Evolutionary conservation across 2,329 filamentous ascomycete genomes (phyloP).

Genomic region (Bipolaris cookei): DNA sequence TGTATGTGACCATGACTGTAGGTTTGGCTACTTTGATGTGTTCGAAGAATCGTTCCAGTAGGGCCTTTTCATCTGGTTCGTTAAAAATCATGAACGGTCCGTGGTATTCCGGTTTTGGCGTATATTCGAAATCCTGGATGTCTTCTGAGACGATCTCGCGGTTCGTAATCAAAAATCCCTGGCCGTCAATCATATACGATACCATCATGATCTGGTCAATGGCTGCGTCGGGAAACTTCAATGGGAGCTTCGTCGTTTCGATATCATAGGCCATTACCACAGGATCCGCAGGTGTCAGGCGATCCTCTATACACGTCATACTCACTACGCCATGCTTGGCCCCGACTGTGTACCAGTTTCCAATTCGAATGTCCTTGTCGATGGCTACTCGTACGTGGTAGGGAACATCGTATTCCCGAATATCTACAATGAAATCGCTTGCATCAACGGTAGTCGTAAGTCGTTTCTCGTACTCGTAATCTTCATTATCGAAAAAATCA

Average conservation of each 20-base stretch:
- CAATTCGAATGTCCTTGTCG: slow-evolving; percentile 93
- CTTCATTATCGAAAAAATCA: slow-evolving; percentile 87
- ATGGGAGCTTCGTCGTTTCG: slow-evolving; percentile 91
- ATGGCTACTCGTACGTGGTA: slow-evolving; percentile 99
- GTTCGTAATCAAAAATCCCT: slow-evolving; percentile 97
- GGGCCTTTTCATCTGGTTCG: slow-evolving; percentile 86
- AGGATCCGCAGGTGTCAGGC: slow-evolving; percentile 87
- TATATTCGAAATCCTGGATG: slow-evolving; percentile 97
- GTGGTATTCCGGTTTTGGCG: slow-evolving; percentile 92
- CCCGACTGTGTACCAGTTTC: slow-evolving; percentile 96
- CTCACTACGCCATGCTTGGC: slow-evolving; percentile 88
- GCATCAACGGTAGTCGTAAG: slow-evolving; percentile 81
- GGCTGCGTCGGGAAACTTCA: slow-evolving; percentile 94
- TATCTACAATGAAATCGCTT: slow-evolving; percentile 97
- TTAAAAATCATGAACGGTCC: slow-evolving; percentile 98
- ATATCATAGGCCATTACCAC: slow-evolving; percentile 99
- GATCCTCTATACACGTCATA: slow-evolving; percentile 84
- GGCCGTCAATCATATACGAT: slow-evolving; percentile 99
- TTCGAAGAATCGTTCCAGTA: slow-evolving; percentile 90
- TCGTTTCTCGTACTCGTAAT: slow-evolving; percentile 82
- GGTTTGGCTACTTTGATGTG: slow-evolving; percentile 95
- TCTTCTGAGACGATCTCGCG: slow-evolving; percentile 97
- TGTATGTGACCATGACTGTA: slow-evolving; percentile 99
- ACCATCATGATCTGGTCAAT: slow-evolving; percentile 99
- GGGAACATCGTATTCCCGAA: slow-evolving; percentile 98